Evolutionary conservation across 2,329 filamentous ascomycete species (phyloP).

Genomic region (Cladobotryum mycophilum): DNA sequence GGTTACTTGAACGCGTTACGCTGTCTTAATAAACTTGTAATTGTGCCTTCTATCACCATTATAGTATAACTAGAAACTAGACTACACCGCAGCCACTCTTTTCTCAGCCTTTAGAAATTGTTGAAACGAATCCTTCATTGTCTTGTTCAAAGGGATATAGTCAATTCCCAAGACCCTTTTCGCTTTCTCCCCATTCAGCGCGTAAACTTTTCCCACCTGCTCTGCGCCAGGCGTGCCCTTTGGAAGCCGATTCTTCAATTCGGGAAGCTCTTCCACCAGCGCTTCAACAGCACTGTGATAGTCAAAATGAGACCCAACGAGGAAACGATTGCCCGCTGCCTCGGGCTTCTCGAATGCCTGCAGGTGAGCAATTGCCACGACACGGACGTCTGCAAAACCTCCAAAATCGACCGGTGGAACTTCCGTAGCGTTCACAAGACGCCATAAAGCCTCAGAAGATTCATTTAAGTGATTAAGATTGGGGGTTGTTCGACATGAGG

Average conservation of each 20-base stretch:
- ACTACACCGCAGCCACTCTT: no score
- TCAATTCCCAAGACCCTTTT: constrained; percentile 48
- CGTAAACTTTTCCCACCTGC: constrained; percentile 29
- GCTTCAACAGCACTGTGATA: constrained; percentile 47
- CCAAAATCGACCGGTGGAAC: constrained; percentile 18
- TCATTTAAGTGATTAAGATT: constrained; percentile 14
- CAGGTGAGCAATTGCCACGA: constrained; percentile 57
- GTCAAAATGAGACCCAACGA: constrained; percentile 56
- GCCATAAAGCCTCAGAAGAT: constrained; percentile 14
- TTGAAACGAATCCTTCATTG: constrained; percentile 8
- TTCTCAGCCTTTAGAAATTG: constrained; percentile 4
- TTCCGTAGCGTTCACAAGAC: constrained; percentile 12
- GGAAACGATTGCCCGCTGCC: constrained; percentile 56
- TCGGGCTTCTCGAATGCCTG: constrained; percentile 47
- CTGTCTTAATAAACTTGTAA: no score
- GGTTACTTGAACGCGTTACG: no score
- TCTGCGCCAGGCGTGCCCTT: constrained; percentile 13
- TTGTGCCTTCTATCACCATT: no score
- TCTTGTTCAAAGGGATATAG: constrained; percentile 42
- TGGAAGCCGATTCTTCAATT: constrained; percentile 24
- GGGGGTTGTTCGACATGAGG: constrained; percentile 36
- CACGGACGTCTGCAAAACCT: constrained; percentile 49
- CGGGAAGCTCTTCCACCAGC: constrained; percentile 48
- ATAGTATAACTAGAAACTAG: no score
- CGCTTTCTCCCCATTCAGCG: constrained; percentile 35